Evolutionary conservation across 2,329 filamentous ascomycete genomes (phyloP).

Genomic region (Epichloe glyceriae): DNA sequence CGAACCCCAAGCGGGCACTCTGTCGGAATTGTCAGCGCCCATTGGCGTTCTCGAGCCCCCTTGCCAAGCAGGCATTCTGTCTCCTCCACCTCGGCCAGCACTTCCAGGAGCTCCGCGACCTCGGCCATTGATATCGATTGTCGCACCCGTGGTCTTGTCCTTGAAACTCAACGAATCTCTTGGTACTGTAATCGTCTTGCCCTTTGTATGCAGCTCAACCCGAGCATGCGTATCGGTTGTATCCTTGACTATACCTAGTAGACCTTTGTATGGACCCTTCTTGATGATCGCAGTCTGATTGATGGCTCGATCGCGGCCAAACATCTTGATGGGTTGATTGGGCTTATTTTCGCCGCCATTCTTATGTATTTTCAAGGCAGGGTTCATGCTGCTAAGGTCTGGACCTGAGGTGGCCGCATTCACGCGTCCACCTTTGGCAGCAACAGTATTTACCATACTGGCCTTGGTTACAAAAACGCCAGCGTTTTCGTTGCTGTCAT

Average conservation of each 20-base stretch:
- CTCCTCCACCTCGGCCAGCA: slow-evolving; percentile 30
- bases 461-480: slow-evolving; percentile 81
- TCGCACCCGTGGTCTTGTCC: slow-evolving; percentile 67
- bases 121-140: slow-evolving; percentile 54
- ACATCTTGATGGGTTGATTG: slow-evolving; percentile 56
- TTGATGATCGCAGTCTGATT: slow-evolving; percentile 85
- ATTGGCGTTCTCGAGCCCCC: slow-evolving; percentile 57
- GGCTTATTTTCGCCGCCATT: slow-evolving; percentile 36
- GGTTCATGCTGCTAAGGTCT: slow-evolving; percentile 85
- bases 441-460: slow-evolving; percentile 75
- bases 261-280: slow-evolving; percentile 80
- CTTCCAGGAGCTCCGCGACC: slow-evolving; percentile 34
- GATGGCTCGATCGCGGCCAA: slow-evolving; percentile 70
- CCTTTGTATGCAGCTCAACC: slow-evolving; percentile 88
- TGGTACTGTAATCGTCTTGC: slow-evolving; percentile 74
- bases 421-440: slow-evolving; percentile 82
- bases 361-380: slow-evolving; percentile 63
- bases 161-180: slow-evolving; percentile 77
- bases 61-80: slow-evolving; percentile 43
- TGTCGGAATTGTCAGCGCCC: slow-evolving; percentile 43
- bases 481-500: slow-evolving; percentile 72
- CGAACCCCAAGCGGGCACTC: slow-evolving; percentile 66
- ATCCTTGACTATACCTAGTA: slow-evolving; percentile 91
- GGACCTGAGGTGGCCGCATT: slow-evolving; percentile 48
- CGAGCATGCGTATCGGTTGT: slow-evolving; percentile 75